Conservation (phyloP, 495 filamentous ascomycete genomes). For the Aspergillus wentii region DNA sequence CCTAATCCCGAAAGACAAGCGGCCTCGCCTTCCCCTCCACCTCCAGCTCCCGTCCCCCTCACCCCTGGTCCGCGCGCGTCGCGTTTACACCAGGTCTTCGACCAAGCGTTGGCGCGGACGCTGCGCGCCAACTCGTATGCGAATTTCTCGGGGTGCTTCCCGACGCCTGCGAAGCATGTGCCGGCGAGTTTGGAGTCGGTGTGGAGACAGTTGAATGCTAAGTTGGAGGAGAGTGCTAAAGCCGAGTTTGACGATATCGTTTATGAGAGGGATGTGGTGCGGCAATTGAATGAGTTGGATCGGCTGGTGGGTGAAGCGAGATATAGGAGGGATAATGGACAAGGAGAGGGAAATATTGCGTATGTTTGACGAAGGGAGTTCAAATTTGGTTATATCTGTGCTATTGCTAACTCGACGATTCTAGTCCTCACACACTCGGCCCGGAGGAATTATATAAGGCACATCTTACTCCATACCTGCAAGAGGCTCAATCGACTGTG, state of each 20-base stretch:
- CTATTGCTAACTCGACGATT: slow-evolving; percentile 2
- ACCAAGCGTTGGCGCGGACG: slow-evolving; percentile 62
- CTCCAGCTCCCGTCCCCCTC: slow-evolving; percentile 50
- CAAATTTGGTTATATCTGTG: slow-evolving; percentile 1
- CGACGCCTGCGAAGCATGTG: slow-evolving; percentile 67
- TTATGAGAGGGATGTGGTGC: slow-evolving; percentile 62
- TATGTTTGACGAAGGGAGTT: slow-evolving; percentile 22
- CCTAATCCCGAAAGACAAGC: slow-evolving; percentile 7
- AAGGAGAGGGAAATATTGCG: slow-evolving; percentile 21
- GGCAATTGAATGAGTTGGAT: slow-evolving; percentile 79
- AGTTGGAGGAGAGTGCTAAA: slow-evolving; percentile 55
- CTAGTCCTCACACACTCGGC: slow-evolving; percentile 73
- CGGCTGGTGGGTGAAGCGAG: slow-evolving; percentile 65
- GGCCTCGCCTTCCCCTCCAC: slow-evolving; percentile 48
- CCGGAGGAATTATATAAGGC: slow-evolving; percentile 60
- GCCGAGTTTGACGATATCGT: slow-evolving; percentile 77
- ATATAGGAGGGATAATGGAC: slow-evolving; percentile 43
- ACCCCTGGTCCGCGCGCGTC: slow-evolving; percentile 73
- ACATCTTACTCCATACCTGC: slow-evolving; percentile 65
- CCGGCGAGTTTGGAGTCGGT: slow-evolving; percentile 62
- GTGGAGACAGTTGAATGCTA: slow-evolving; percentile 65
- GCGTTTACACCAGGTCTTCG: slow-evolving; percentile 65
- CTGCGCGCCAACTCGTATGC: slow-evolving; percentile 67
- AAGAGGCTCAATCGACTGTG: slow-evolving; percentile 54
- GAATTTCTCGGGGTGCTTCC: slow-evolving; percentile 86